Percentiles rank a stretch among this genome's conserved stretches.
Conservation (phyloP, 2,329 filamentous ascomycete genomes). For the Tolypocladium inflatum region DNA sequence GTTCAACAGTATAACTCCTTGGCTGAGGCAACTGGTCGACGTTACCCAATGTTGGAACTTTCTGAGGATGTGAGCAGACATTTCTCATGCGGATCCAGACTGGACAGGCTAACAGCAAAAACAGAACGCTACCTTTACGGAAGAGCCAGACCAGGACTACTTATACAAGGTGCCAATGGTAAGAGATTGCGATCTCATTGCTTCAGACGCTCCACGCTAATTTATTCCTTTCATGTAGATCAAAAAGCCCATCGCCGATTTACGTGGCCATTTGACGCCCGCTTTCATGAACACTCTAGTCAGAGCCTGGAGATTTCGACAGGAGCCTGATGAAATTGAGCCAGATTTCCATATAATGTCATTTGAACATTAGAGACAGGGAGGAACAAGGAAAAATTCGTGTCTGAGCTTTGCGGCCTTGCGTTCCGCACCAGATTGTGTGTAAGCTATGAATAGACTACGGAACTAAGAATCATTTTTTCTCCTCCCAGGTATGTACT, state of each 20-base stretch:
- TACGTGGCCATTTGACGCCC: not conserved
- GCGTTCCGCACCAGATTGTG: too few relatives aligned
- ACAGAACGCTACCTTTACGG: constrained; percentile 1
- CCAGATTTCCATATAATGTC: constrained; percentile 1
- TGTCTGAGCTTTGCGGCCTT: too few relatives aligned
- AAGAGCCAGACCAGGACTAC: constrained; percentile 3
- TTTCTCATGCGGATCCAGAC: not conserved
- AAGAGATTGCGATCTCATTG: not conserved
- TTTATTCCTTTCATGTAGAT: not conserved
- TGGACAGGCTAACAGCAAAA: not conserved
- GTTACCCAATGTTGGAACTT: not conserved
- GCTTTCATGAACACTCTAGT: not conserved
- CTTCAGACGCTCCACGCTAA: not conserved
- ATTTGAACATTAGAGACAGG: not conserved
- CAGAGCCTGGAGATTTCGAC: constrained; percentile 2
- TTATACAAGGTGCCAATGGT: constrained; percentile 3
- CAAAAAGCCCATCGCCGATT: constrained; percentile 1
- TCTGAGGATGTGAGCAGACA: constrained; percentile 1
- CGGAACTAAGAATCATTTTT: too few relatives aligned
- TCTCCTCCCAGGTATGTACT: too few relatives aligned
- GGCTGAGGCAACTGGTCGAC: not conserved
- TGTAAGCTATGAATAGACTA: too few relatives aligned
- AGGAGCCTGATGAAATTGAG: constrained; percentile 1
- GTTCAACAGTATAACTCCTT: not conserved
- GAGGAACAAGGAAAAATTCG: not conserved